These are phyloP conservation scores for Bruguiera parviflora DNA, from an alignment of 345 rosid genomes.

Conservation along the genomic window DNA sequence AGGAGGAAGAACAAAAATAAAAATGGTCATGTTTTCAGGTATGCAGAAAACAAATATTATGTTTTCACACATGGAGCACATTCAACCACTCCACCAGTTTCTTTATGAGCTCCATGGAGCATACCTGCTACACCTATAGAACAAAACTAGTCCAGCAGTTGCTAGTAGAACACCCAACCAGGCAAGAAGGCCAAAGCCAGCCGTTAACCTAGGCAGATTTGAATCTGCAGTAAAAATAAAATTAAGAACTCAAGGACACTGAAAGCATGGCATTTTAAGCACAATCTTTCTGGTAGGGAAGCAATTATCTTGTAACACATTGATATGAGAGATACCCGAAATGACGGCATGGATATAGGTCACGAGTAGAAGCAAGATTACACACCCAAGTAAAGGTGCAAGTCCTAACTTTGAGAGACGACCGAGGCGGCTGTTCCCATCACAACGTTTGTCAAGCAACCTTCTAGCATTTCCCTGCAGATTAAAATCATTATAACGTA, in stretches of 20 bases:
- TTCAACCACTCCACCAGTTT: conserved; percentile 3
- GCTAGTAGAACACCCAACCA: conserved; percentile 82
- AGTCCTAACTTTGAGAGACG: conserved; percentile 77
- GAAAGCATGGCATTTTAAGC: not conserved
- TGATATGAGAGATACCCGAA: conserved; percentile 45
- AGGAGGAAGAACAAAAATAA: not conserved
- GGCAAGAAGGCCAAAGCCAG: conserved; percentile 75
- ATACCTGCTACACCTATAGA: conserved; percentile 96
- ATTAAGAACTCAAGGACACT: not conserved
- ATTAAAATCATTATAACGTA: conserved; percentile 10
- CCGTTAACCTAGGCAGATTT: conserved; percentile 67
- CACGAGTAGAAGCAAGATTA: conserved; percentile 59
- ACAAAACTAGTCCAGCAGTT: conserved; percentile 64
- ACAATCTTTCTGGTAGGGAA: conserved; percentile 14
- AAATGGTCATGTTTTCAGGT: not conserved
- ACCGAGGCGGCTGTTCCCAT: conserved; percentile 66
- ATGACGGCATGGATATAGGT: conserved; percentile 70
- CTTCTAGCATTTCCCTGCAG: conserved; percentile 91
- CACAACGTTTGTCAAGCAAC: conserved; percentile 78
- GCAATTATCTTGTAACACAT: conserved; percentile 13
- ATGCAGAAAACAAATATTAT: not conserved
- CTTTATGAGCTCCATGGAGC: not conserved
- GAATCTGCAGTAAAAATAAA: conserved; percentile 47
- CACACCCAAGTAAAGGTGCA: conserved; percentile 75
- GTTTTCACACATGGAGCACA: not conserved